Percentiles rank a stretch among this genome's conserved stretches.
phyloP scores from a whole-genome alignment of 1,139 yeast genomes.

The Nakaseomyces kungkrabaensis region DNA sequence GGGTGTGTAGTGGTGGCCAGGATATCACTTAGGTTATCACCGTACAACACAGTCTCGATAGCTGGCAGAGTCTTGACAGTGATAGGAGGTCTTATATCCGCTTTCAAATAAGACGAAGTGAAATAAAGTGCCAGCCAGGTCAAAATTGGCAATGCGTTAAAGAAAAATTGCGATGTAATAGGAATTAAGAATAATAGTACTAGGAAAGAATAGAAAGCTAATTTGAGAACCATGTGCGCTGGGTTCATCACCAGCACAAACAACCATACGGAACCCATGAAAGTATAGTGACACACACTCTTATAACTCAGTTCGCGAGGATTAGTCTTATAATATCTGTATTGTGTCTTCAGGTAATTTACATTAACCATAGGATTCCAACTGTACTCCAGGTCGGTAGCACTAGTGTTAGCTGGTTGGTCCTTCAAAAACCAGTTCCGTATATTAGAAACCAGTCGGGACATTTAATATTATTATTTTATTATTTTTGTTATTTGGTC shows the following conservation, averaged over 20 bases:
- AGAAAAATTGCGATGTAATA: conserved; percentile 73
- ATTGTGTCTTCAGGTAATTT: conserved; percentile 36
- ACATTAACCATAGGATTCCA: conserved; percentile 46
- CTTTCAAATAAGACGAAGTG: conserved; percentile 68
- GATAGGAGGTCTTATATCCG: conserved; percentile 76
- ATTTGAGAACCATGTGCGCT: conserved; percentile 27
- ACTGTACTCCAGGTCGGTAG: conserved; percentile 52
- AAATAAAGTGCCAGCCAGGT: conserved; percentile 85
- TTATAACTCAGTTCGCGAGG: conserved; percentile 29
- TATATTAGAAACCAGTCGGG: conserved; percentile 30
- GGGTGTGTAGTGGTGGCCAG: conserved; percentile 66
- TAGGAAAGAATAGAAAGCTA: conserved; percentile 22
- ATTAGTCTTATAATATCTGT: neutral
- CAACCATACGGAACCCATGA: conserved; percentile 39
- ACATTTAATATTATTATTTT: no score
- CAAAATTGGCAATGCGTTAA: conserved; percentile 75
- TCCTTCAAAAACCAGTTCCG: conserved; percentile 46
- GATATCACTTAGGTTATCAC: conserved; percentile 83
- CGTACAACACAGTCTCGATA: conserved; percentile 85
- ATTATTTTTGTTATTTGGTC: no score
- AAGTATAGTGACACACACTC: conserved; percentile 45
- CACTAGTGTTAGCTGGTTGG: conserved; percentile 44
- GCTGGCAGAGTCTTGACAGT: conserved; percentile 88
- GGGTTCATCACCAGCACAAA: conserved; percentile 38
- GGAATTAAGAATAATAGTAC: conserved; percentile 48